Conservation (phyloP, 768 basidiomycete species). For the Suillus fuscotomentosus region DNA sequence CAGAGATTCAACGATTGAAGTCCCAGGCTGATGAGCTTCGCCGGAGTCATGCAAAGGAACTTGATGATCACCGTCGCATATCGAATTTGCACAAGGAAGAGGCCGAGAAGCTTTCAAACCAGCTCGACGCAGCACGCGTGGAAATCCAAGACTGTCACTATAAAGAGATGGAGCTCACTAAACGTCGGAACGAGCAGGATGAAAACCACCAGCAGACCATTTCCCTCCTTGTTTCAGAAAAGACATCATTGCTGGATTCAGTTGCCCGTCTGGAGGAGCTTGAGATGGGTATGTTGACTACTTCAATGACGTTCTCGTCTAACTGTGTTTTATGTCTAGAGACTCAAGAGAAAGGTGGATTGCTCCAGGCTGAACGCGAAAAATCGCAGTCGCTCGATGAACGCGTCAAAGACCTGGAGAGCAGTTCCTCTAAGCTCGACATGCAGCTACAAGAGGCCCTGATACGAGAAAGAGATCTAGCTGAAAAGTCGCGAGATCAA, state of each 20-base stretch:
- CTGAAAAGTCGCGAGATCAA: slow-evolving; percentile 32
- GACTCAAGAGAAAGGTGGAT: slow-evolving; percentile 40
- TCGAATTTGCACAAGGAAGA: not conserved
- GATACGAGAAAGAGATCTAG: slow-evolving; percentile 53
- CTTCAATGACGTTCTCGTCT: slow-evolving; percentile 5
- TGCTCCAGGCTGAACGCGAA: slow-evolving; percentile 42
- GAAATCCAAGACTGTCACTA: slow-evolving; percentile 20
- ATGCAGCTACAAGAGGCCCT: slow-evolving; percentile 36
- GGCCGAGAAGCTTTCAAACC: slow-evolving; percentile 13
- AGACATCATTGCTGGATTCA: slow-evolving; percentile 56
- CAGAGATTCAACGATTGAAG: slow-evolving; percentile 18
- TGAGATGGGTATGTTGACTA: slow-evolving; percentile 52
- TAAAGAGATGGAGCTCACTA: slow-evolving; percentile 12
- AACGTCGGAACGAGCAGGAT: slow-evolving; percentile 30
- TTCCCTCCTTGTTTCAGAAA: slow-evolving; percentile 73
- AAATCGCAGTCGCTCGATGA: slow-evolving; percentile 40
- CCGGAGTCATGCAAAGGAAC: slow-evolving; percentile 5
- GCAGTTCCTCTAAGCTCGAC: slow-evolving; percentile 37
- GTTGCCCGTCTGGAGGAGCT: slow-evolving; percentile 56
- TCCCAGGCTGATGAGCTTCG: slow-evolving; percentile 10
- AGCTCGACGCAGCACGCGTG: slow-evolving; percentile 14
- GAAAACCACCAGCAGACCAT: slow-evolving; percentile 74
- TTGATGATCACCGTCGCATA: slow-evolving; percentile 1
- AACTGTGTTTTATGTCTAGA: slow-evolving; percentile 30
- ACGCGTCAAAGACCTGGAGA: slow-evolving; percentile 43